Evolutionary conservation across 495 filamentous ascomycete genomes (phyloP).

Genomic region (Tuber magnatum): DNA sequence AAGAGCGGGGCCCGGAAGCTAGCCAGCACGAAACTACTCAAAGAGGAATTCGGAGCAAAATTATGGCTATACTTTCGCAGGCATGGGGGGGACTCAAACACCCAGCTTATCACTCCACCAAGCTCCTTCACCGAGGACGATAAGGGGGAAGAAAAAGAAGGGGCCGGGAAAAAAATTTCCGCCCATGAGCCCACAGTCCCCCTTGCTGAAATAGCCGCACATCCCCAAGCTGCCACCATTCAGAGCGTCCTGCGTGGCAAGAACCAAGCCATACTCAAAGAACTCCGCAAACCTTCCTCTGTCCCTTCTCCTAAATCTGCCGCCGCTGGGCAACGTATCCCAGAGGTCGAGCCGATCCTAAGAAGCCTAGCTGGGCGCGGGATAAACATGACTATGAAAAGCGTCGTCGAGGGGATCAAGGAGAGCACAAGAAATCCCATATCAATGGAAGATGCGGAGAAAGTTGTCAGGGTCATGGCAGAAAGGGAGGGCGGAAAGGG

Average conservation of each 20-base stretch:
- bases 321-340: constrained; percentile 29
- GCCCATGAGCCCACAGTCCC: constrained; percentile 12
- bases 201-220: constrained; percentile 29
- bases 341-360: constrained; percentile 33
- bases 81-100: constrained; percentile 9
- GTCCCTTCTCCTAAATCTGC: constrained; percentile 16
- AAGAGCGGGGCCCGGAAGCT: constrained; percentile 31
- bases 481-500: constrained; percentile 21
- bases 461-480: constrained; percentile 33
- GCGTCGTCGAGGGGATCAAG: constrained; percentile 27
- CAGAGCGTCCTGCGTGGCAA: constrained; percentile 34
- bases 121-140: constrained; percentile 20
- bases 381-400: constrained; percentile 34
- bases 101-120: constrained; percentile 24
- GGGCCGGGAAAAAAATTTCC: not conserved
- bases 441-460: constrained; percentile 33
- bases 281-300: constrained; percentile 23
- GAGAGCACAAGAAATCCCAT: constrained; percentile 39
- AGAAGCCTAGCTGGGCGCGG: constrained; percentile 28
- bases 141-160: constrained; percentile 1
- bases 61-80: constrained; percentile 9
- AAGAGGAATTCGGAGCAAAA: constrained; percentile 28
- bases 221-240: constrained; percentile 33
- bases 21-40: constrained; percentile 28
- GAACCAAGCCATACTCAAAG: constrained; percentile 32